Base-by-base conservation (phyloP, 2,329 filamentous ascomycete species). In the Lachnellula subtilissima region DNA sequence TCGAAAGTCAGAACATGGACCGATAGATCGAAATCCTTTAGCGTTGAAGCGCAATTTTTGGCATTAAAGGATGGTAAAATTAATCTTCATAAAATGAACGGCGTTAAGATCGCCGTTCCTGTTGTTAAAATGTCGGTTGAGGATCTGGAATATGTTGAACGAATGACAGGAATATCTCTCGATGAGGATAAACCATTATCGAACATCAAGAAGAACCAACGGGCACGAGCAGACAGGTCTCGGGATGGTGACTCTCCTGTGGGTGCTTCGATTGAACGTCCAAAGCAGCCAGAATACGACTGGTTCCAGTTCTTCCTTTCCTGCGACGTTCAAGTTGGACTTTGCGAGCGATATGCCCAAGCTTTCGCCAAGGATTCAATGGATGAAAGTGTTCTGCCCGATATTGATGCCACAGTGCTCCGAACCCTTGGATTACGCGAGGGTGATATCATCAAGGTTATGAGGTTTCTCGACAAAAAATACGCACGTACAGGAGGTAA, bases 261-360 rank as follows among this genome's bases (percentile, higher is more conserved):
- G 8, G 87, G 87, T 12, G 86, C 82, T n/a, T 80, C 80, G 1
- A 75, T 91, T 35, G 80, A 87, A 62, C 75, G 77, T 48, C 71
- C 74, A 22, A 77, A 80, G 67, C 87, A 86, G 71, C 79, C 88
- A 1, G 87, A 94, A 48, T 96, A 97, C 70, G 94, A 99, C 71
- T 99, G 94, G 94, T 99, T 99, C 68, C 91, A 97, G 70, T 97
- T 99, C 76, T 99, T 99, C 78, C 76, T 99, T 42, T 85, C 86
- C 61, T 95, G 91, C 70, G 93, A 96, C 48, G 91, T 97, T 65
- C 88, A 91, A 46, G 89, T 93, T 49, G 90, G 95, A 56, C 86
- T 96, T 47, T 99, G 94, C 72, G 93, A 97, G 73, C 84, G 94
- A 53, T 99, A 99, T 69, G 87, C 92, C 1, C 89, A 91, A 68